Conservation (phyloP, 768 basidiomycete genomes). For the Collybiopsis luxurians region DNA sequence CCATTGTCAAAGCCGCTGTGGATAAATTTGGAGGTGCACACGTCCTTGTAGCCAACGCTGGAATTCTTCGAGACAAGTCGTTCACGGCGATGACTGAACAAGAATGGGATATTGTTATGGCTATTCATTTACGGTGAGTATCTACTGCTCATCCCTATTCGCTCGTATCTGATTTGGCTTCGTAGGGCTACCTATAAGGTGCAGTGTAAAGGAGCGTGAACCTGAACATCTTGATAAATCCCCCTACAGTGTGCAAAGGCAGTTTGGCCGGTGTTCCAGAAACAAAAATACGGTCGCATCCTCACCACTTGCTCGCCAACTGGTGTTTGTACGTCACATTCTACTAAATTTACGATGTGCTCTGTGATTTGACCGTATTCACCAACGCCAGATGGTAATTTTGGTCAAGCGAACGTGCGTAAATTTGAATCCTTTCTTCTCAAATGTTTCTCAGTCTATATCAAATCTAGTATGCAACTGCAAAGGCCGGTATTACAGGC, state of each 20-base stretch:
- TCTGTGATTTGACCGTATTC: neutral
- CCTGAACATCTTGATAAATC: neutral
- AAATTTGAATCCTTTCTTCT: neutral
- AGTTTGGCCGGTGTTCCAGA: slow-evolving; percentile 94
- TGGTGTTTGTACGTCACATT: slow-evolving; percentile 72
- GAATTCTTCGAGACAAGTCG: slow-evolving; percentile 91
- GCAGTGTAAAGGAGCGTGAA: neutral
- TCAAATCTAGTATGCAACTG: slow-evolving; percentile 71
- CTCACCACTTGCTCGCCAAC: slow-evolving; percentile 92
- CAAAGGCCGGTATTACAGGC: slow-evolving; percentile 89
- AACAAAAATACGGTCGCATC: slow-evolving; percentile 95
- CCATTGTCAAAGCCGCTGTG: slow-evolving; percentile 82
- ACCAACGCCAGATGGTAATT: slow-evolving; percentile 75
- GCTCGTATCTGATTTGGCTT: slow-evolving; percentile 2
- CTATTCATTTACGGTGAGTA: slow-evolving; percentile 72
- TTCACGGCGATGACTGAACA: slow-evolving; percentile 85
- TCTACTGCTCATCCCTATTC: neutral
- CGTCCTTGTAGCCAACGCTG: slow-evolving; percentile 88
- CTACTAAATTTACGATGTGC: no score
- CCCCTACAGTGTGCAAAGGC: slow-evolving; percentile 82
- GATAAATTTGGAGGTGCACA: slow-evolving; percentile 89
- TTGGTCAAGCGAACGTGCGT: slow-evolving; percentile 86
- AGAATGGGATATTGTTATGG: slow-evolving; percentile 93
- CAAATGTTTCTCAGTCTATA: slow-evolving; percentile 3
- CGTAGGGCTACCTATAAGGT: slow-evolving; percentile 84